These are phyloP conservation scores for Graphium sp. DNA, from an alignment of 2,329 filamentous ascomycete genomes.

Conservation along the genomic window DNA sequence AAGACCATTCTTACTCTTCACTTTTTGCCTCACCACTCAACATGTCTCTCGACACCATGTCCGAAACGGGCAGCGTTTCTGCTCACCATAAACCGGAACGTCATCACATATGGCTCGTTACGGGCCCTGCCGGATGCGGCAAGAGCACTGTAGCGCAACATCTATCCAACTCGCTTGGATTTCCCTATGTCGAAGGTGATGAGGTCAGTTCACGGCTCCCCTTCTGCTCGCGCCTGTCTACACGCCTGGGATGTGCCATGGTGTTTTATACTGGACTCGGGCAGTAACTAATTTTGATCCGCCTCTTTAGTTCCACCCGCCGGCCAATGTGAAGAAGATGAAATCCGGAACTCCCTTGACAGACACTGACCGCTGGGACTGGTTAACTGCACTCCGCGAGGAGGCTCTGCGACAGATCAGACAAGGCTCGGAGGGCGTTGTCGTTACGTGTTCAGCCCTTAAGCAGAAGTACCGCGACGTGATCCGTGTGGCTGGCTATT, in stretches of 20 bases:
- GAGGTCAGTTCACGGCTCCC: constrained; percentile 34
- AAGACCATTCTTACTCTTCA: too few species aligned
- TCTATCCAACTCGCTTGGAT: constrained; percentile 40
- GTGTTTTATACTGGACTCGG: neutral
- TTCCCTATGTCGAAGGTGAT: constrained; percentile 66
- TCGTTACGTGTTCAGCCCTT: constrained; percentile 87
- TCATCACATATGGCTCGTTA: constrained; percentile 68
- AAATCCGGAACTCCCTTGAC: constrained; percentile 65
- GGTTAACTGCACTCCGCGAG: constrained; percentile 66
- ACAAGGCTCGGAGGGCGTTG: constrained; percentile 53
- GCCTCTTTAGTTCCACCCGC: constrained; percentile 48
- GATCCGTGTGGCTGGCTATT: constrained; percentile 66
- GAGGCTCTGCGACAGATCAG: constrained; percentile 41
- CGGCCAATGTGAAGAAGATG: constrained; percentile 85
- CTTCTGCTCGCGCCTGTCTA: constrained; percentile 2
- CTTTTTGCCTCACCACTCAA: too few species aligned
- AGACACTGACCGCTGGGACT: constrained; percentile 94
- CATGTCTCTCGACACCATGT: too few species aligned
- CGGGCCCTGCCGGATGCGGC: constrained; percentile 62
- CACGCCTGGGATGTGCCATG: constrained; percentile 3
- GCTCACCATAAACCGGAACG: too few species aligned
- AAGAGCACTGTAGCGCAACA: constrained; percentile 60
- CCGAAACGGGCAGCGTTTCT: too few species aligned
- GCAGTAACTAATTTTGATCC: constrained; percentile 9
- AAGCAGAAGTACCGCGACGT: constrained; percentile 96